These are phyloP conservation scores for Penicillium sclerotigenum DNA, from an alignment of 2,329 filamentous ascomycete genomes.

Conservation along the genomic window DNA sequence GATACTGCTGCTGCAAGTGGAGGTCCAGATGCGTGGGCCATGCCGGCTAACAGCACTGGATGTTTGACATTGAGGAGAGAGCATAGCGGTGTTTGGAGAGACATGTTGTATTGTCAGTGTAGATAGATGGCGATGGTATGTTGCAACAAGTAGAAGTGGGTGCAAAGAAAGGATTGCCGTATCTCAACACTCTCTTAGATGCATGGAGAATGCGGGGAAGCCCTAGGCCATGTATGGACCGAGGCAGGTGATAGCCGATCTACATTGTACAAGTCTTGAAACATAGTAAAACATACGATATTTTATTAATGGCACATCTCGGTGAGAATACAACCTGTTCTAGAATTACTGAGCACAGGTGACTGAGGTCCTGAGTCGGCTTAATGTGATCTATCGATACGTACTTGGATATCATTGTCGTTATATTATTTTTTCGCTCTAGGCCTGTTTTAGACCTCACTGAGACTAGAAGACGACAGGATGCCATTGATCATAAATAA, in stretches of 20 bases:
- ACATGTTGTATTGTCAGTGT: conserved; percentile 24
- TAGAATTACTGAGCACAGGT: neutral
- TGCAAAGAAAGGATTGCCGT: neutral
- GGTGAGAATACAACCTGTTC: neutral
- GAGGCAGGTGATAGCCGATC: conserved; percentile 14
- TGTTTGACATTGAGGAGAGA: conserved; percentile 77
- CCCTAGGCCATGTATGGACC: conserved; percentile 11
- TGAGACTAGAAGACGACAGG: neutral
- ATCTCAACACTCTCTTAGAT: neutral
- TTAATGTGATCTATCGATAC: neutral
- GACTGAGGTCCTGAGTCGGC: neutral
- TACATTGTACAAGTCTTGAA: neutral
- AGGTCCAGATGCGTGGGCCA: conserved; percentile 81
- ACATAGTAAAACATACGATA: neutral
- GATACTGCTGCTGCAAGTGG: conserved; percentile 80
- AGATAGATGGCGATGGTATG: neutral
- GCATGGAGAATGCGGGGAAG: conserved; percentile 1
- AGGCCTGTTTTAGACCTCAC: neutral
- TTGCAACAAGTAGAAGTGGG: neutral
- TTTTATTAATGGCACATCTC: conserved; percentile 3
- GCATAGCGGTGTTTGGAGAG: conserved; percentile 74
- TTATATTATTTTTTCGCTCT: neutral
- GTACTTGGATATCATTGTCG: neutral
- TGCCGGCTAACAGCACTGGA: conserved; percentile 87
- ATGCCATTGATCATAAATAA: neutral